Conservation (phyloP, 2,329 filamentous ascomycete genomes). For the Beauveria caledonica region DNA sequence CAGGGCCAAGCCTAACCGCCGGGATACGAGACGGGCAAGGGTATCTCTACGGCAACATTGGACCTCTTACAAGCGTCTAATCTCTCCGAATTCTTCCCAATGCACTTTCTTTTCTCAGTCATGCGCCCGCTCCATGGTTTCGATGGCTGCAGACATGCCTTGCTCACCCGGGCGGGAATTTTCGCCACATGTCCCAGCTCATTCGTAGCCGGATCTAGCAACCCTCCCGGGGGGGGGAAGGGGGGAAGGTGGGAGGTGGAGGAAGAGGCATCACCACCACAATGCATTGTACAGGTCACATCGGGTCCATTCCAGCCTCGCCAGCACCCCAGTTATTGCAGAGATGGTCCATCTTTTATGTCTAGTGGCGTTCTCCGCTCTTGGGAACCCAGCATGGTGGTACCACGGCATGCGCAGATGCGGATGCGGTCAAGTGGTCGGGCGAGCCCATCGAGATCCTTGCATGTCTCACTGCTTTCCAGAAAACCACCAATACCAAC, state of each 20-base stretch:
- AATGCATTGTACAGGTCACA: constrained; percentile 11
- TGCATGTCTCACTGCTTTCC: not conserved
- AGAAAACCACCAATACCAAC: not conserved
- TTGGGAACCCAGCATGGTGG: not conserved
- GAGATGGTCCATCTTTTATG: too few species aligned
- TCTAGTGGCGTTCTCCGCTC: not conserved
- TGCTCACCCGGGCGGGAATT: not conserved
- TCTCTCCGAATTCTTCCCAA: not conserved
- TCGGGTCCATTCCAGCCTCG: constrained; percentile 2
- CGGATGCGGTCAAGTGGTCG: not conserved
- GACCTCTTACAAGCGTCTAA: not conserved
- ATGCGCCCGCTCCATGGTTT: not conserved
- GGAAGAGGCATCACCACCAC: not conserved
- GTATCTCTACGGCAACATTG: constrained; percentile 9
- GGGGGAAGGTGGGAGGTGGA: too few species aligned
- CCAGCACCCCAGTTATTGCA: constrained; percentile 2
- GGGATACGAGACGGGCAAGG: not conserved
- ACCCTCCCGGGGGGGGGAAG: too few species aligned
- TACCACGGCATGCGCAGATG: not conserved
- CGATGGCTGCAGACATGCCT: constrained; percentile 2
- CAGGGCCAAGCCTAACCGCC: not conserved
- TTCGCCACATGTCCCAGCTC: not conserved
- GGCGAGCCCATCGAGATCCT: not conserved
- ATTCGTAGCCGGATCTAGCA: too few species aligned
- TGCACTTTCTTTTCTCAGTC: constrained; percentile 1